Base-by-base conservation (phyloP, 306 rosid species). In the peach (Prunus persica) region DNA sequence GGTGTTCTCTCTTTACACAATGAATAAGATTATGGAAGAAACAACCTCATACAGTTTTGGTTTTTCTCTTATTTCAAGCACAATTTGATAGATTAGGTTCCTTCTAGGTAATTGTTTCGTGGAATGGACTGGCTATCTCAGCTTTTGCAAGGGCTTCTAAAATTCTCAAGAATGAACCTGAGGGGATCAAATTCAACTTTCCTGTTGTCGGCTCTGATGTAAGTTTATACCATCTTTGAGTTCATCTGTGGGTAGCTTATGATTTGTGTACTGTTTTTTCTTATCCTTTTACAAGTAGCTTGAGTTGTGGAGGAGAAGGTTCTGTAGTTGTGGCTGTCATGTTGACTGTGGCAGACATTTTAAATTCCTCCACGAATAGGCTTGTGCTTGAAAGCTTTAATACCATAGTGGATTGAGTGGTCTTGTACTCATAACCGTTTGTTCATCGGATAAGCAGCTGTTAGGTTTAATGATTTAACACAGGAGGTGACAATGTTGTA, bases 41-140 rank as follows among this genome's bases (percentile, higher is more conserved):
- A 28, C 47, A 18, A 51, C 52, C 46, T 77, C 57, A 50, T 45
- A 34, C 54, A 49, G 69, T 58, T 67, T 41, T 66, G 54, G 54
- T 66, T 79, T 60, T 71, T 55, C 20, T 6, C 1, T 24, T 47
- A 11, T 20, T 73, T 77, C 11, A 28, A 52, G 58, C 18, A 61
- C 25, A 66, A 14, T 52, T 60, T 65, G 78, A 82, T 82, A 78
- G 30, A 75, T 73, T 32, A 8, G 69, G n/a, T 81, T 72, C 78
- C 72, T 70, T 49, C 41, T 86, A 94, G 98, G 98, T 94, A 50
- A 94, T 94, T 73, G 98, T 92, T 32, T 88, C 98, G 8, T 94
- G 97, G 98, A 94, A 94, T 84, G 98, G 98, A 69, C 85, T 94
- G 83, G 89, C 80, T 60, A 86, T 94, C 69, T 94, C 98, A 79